A percentile compares a stretch with the other conserved stretches of the same genome.
Evolutionary conservation across 306 rosid species (phyloP).

Genomic region (Inga laurina): DNA sequence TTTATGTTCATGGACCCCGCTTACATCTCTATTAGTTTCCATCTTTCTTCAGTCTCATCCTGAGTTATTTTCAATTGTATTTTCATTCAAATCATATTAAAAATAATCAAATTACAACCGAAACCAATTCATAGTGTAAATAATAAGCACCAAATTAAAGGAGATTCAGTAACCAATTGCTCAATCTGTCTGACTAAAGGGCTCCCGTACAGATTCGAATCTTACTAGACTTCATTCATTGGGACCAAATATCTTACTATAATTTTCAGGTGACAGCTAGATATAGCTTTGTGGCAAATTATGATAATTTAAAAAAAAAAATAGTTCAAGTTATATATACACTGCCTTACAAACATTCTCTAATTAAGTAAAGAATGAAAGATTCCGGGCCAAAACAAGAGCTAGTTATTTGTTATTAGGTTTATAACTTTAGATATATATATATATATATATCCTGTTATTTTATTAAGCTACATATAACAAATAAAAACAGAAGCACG

Average conservation of each 20-base stretch:
- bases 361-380: neutral
- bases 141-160: too few species aligned
- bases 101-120: too few species aligned
- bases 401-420: slow-evolving; percentile 7
- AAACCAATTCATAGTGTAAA: too few species aligned
- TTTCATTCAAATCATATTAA: neutral
- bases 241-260: neutral
- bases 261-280: too few species aligned
- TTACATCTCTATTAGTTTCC: neutral
- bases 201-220: neutral
- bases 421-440: too few species aligned
- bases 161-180: neutral
- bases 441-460: neutral
- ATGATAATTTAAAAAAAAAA: neutral
- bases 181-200: neutral
- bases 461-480: neutral
- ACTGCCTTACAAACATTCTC: neutral
- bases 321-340: neutral
- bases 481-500: slow-evolving; percentile 15
- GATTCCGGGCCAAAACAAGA: neutral
- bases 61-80: neutral
- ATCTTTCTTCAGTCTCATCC: neutral
- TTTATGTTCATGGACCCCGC: neutral
- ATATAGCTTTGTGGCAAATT: too few species aligned
- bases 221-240: neutral